These are phyloP conservation scores for Warburgia ugandensis DNA, from an alignment of 164 flowering plant species.

Conservation along the genomic window DNA sequence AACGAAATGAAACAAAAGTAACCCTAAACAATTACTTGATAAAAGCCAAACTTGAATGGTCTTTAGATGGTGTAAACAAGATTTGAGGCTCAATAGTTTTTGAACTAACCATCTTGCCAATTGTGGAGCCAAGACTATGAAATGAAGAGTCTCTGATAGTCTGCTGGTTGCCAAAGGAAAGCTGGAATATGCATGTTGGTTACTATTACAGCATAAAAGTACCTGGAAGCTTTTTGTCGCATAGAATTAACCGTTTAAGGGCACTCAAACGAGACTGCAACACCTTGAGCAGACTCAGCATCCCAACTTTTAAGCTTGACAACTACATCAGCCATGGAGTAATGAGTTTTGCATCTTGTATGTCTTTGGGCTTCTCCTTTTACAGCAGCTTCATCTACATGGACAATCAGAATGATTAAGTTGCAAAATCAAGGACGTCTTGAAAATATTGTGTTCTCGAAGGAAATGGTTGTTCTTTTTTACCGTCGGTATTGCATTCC, in stretches of 20 bases:
- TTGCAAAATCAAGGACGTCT: neutral
- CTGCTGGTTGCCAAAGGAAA: neutral
- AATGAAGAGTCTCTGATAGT: neutral
- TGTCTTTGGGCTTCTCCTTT: conserved; percentile 56
- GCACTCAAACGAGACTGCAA: conserved; percentile 80
- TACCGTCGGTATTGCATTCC: too few relatives aligned
- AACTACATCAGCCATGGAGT: conserved; percentile 80
- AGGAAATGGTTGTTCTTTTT: too few relatives aligned
- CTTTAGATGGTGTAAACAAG: too few relatives aligned
- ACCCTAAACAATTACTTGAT: too few relatives aligned
- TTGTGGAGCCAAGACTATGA: neutral
- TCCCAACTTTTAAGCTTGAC: conserved; percentile 85
- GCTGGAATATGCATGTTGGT: conserved; percentile 1
- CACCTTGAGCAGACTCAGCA: conserved; percentile 40
- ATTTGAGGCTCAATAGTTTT: too few relatives aligned
- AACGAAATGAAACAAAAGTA: too few relatives aligned
- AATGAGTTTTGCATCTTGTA: conserved; percentile 40
- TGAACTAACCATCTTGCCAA: too few relatives aligned
- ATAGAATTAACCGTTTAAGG: conserved; percentile 59
- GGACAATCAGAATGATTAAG: neutral
- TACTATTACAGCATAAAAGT: conserved; percentile 1
- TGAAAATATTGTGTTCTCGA: neutral
- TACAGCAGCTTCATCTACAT: conserved; percentile 75
- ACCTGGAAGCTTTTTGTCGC: conserved; percentile 93
- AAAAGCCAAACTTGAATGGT: too few relatives aligned